Evolutionary conservation across 352 stramenopile species (phyloP).

Genomic region (Pythium monospermum): DNA sequence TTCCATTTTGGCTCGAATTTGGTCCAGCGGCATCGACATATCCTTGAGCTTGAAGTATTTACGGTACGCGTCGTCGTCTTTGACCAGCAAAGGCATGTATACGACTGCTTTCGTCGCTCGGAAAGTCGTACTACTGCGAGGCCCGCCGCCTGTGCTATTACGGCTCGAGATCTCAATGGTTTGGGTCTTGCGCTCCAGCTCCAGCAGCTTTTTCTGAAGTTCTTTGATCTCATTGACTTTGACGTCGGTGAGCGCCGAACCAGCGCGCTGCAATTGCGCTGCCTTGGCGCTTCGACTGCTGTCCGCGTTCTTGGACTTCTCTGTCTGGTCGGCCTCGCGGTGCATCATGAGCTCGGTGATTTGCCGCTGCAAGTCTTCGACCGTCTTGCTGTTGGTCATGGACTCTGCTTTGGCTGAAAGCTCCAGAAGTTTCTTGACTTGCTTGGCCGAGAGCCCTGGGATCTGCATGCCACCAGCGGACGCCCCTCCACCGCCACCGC

Average conservation of each 20-base stretch:
- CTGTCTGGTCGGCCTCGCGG: conserved; percentile 19
- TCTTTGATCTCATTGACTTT: conserved; percentile 76
- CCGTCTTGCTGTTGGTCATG: conserved; percentile 35
- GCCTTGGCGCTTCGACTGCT: conserved; percentile 21
- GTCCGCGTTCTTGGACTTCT: conserved; percentile 14
- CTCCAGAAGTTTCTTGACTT: conserved; percentile 67
- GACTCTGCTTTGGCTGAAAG: conserved; percentile 52
- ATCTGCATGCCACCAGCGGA: conserved; percentile 28
- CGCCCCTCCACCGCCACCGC: background rate
- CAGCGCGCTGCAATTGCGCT: conserved; percentile 22
- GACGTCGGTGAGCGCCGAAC: conserved; percentile 30
- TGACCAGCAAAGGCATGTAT: conserved; percentile 61
- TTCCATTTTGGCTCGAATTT: conserved; percentile 82
- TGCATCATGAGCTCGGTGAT: conserved; percentile 67
- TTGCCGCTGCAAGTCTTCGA: conserved; percentile 67
- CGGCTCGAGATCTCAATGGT: conserved; percentile 34
- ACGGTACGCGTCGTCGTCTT: conserved; percentile 59
- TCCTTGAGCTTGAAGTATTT: conserved; percentile 86
- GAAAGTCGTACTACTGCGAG: conserved; percentile 9
- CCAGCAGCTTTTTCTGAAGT: conserved; percentile 64
- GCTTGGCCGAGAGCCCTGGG: conserved; percentile 46
- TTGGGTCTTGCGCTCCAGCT: conserved; percentile 73
- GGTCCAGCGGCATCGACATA: conserved; percentile 71
- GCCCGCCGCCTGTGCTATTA: conserved; percentile 8
- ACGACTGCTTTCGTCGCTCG: conserved; percentile 24